Base-by-base conservation (phyloP, 768 basidiomycete genomes). In the Tricholoma hemisulphureum region DNA sequence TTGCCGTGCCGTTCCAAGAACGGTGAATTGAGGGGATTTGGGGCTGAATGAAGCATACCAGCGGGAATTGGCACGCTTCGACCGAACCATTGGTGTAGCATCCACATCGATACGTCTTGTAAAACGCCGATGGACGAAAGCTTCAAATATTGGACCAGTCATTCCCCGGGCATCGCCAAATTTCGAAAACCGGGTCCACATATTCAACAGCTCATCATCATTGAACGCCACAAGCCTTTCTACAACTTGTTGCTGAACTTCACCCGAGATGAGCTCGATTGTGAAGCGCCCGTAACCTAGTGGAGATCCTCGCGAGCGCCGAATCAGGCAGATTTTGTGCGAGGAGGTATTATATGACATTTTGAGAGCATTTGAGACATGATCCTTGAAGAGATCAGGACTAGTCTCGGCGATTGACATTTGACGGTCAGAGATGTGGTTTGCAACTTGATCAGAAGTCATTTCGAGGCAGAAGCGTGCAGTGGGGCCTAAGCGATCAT, bases 171-270 rank as follows among this genome's bases (percentile, higher is more conserved):
- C 45, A 46, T 46, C 45, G 2, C 13, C 24, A 46, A 46, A 46
- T 5, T 46, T 46, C 45, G 45, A 46, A 46, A 46, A 46, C 1
- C 6, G 1, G 6, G 45, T 46, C 45, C 45, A 46, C 45, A 46
- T 46, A 46, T 46, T 24, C 45, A 46, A 46, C 45, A 46, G 45
- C 24, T 46, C 23, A 46, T 46, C 45, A 46, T 46, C 45, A 46
- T 5, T 46, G 45, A 46, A 46, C 23, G 1, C 45, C 10, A 1
- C 45, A 26, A 46, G 45, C 45, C 45, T 46, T 5, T 46, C 2
- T 46, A 46, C 45, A 46, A 46, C 45, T 46, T 46, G 45, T 46
- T 26, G 45, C 45, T 46, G 2, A 46, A 46, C 45, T 46, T 1
- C 45, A 5, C 1, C 45, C 45, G 24, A 46, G 45, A 46, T 46